phyloP scores from a whole-genome alignment of 805 yeast species.

The Suhomyces sp. region DNA sequence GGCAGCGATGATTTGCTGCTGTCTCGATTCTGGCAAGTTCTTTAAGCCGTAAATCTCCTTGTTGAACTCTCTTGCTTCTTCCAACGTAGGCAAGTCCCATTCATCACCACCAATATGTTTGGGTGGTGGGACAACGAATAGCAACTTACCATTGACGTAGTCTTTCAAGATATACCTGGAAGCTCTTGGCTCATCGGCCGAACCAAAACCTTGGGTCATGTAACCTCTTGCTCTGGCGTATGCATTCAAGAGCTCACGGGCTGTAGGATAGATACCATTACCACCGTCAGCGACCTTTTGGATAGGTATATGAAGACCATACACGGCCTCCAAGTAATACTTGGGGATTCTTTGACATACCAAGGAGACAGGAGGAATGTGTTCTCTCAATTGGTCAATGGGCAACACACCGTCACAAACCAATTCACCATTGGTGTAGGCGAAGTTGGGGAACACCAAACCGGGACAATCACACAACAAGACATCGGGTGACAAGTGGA shows the following conservation, averaged over 20 bases:
- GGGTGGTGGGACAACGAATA: slow-evolving; percentile 90
- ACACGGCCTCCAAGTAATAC: slow-evolving; percentile 81
- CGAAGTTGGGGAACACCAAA: slow-evolving; percentile 96
- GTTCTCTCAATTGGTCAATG: slow-evolving; percentile 92
- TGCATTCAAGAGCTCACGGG: slow-evolving; percentile 83
- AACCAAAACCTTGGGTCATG: slow-evolving; percentile 95
- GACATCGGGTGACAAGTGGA: slow-evolving; percentile 75
- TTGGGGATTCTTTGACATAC: slow-evolving; percentile 89
- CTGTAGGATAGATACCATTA: slow-evolving; percentile 73
- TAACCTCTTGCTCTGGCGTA: slow-evolving; percentile 96
- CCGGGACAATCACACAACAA: slow-evolving; percentile 98
- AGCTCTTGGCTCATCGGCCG: slow-evolving; percentile 95
- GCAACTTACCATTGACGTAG: slow-evolving; percentile 86
- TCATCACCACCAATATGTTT: slow-evolving; percentile 50
- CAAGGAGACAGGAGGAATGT: slow-evolving; percentile 80
- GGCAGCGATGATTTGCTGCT: slow-evolving; percentile 65
- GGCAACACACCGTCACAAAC: slow-evolving; percentile 99
- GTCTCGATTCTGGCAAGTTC: slow-evolving; percentile 68
- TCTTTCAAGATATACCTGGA: slow-evolving; percentile 90
- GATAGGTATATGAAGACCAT: slow-evolving; percentile 85
- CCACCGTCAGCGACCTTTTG: slow-evolving; percentile 84
- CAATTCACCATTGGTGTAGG: slow-evolving; percentile 91
- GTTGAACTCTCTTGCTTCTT: slow-evolving; percentile 56
- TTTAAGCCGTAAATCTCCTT: slow-evolving; percentile 65
- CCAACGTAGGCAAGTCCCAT: slow-evolving; percentile 49